Evolutionary conservation across 2,329 filamentous ascomycete species (phyloP).

Genomic region (Cladosporium sp.): DNA sequence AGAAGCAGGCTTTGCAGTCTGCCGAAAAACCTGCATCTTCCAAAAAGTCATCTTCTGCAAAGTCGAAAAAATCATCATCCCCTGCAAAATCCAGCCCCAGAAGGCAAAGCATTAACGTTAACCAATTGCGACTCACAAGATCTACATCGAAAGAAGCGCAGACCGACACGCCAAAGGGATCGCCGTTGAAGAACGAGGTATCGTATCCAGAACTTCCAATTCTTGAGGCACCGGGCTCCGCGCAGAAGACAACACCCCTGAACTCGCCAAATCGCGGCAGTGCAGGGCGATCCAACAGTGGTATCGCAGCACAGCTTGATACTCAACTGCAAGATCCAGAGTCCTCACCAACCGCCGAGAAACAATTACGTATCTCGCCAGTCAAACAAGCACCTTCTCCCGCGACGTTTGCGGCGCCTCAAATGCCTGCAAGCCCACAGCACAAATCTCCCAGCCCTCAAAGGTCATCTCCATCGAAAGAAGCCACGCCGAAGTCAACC

Average conservation of each 20-base stretch:
- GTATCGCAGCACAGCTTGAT: conserved; percentile 15
- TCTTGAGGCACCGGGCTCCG: not conserved
- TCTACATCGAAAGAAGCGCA: conserved; percentile 7
- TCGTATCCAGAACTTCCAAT: conserved; percentile 22
- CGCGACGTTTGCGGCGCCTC: conserved; percentile 11
- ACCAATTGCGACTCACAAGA: not conserved
- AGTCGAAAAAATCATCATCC: conserved; percentile 15
- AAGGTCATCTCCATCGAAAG: conserved; percentile 10
- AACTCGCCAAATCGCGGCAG: not conserved
- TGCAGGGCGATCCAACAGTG: conserved; percentile 12
- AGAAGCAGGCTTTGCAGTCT: conserved; percentile 26
- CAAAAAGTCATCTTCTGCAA: conserved; percentile 11
- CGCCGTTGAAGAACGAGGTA: conserved; percentile 15
- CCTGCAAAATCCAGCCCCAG: conserved; percentile 1
- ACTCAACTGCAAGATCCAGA: conserved; percentile 19
- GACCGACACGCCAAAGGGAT: conserved; percentile 5
- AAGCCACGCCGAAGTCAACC: not conserved
- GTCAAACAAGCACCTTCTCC: conserved; percentile 14
- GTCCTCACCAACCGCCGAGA: conserved; percentile 25
- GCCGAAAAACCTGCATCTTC: conserved; percentile 22
- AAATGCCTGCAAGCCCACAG: not conserved
- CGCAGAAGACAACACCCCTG: not conserved
- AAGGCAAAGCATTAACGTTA: not conserved
- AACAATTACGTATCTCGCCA: conserved; percentile 24
- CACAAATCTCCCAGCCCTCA: conserved; percentile 11